Base-by-base conservation (phyloP, 1,139 yeast species). In the Trichomonascaceae sp. region DNA sequence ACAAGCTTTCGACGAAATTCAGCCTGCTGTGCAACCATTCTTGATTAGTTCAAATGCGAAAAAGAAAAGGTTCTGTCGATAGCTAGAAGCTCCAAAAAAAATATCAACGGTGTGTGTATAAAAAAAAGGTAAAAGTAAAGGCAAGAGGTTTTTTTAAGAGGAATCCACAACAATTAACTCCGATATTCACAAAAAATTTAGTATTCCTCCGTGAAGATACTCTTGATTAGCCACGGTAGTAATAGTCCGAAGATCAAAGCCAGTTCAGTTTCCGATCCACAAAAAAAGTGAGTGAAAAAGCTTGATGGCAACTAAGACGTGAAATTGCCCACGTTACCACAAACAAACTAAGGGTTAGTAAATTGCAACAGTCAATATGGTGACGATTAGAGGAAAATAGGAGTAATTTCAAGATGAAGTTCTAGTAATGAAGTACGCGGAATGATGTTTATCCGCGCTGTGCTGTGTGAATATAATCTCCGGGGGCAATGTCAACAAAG, bases 1-100 rank as follows among this genome's bases (percentile, higher is more conserved):
- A 90, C 96, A 54, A 90, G 77, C 69, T 91, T 91, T 69, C 96
- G 52, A 60, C 75, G 66, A 57, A 71, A 65, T 57, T 70, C 72
- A 53, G 73, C 71, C 41, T 63, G 66, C 56, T 66, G 70, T 51
- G 70, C 66, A 58, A 66, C 69, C 72, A 68, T 69, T 47, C n/a
- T 32, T 49, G 19, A 39, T 38, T 39, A 30, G n/a, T 30, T n/a
- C n/a, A 22, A 39, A 22, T 17, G 30, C 18, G 43, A 15, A 39
- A 48, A 48, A n/a, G n/a, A 15, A 48, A 27, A 39, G 13, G 17
- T 36, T 36, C 41, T 36, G 41, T 36, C 41, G 15, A 15, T 32
- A 32, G 38, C 38, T 32, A 32, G 15, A n/a, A 36, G 41, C 15
- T 13, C 41, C 3, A 32, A 36, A 13, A 36, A 36, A 13, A 36